Percentiles rank a stretch among this genome's conserved stretches.
phyloP scores from a whole-genome alignment of 208 protist species.

The Leishmania tarentolae region DNA sequence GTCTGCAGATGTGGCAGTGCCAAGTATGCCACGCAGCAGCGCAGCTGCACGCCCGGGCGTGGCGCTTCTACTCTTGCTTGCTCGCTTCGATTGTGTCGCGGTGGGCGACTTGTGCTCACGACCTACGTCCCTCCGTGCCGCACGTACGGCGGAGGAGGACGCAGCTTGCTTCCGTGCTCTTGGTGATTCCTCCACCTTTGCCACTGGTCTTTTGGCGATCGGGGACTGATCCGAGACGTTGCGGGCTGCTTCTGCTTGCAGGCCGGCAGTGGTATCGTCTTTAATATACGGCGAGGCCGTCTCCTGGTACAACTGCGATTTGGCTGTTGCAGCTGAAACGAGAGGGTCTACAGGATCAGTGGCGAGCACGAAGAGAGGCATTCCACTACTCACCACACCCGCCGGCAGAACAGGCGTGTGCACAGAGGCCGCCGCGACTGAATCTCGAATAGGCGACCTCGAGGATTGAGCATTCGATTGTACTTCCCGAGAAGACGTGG shows the following conservation, averaged over 20 bases:
- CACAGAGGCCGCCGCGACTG: not conserved
- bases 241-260: not conserved
- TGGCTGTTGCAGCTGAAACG: not conserved
- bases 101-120: not conserved
- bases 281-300: not conserved
- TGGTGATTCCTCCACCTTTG: not conserved
- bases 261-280: not conserved
- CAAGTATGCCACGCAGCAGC: constrained; percentile 9
- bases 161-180: too few species aligned
- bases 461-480: not conserved
- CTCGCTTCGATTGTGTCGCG: not conserved
- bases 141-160: not conserved
- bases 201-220: not conserved
- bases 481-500: not conserved
- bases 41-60: constrained; percentile 4
- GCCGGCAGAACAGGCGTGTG: not conserved
- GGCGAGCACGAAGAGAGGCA: not conserved
- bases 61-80: constrained; percentile 1
- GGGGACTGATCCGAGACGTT: not conserved
- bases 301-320: not conserved
- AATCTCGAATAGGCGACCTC: not conserved
- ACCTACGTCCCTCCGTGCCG: not conserved
- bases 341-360: not conserved
- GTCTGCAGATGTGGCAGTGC: not conserved
- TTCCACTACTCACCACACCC: not conserved